phyloP scores from a whole-genome alignment of 495 filamentous ascomycete genomes.

The Pseudoneurospora amorphoporcata region DNA sequence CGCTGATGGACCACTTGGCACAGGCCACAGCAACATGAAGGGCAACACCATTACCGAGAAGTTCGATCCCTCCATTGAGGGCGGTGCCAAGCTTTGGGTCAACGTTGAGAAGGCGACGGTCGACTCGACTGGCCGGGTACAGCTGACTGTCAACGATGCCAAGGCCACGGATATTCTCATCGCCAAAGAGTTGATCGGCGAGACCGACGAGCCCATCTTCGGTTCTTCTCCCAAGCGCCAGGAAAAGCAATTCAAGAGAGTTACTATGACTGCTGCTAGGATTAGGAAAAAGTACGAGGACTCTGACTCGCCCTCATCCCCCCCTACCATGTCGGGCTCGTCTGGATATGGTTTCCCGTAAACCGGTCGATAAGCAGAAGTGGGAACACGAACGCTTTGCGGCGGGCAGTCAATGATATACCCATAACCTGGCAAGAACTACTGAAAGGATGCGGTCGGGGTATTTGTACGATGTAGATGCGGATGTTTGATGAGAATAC shows the following conservation, averaged over 20 bases:
- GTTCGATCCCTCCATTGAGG: constrained; percentile 49
- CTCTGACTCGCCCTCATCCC: not conserved
- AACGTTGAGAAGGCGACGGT: constrained; percentile 45
- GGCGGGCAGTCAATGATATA: not conserved
- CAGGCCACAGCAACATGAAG: constrained; percentile 19
- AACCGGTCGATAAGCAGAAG: not conserved
- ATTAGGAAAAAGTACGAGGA: not conserved
- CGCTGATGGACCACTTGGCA: constrained; percentile 17
- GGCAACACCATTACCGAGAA: constrained; percentile 26
- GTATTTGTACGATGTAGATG: not conserved
- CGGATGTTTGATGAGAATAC: not conserved
- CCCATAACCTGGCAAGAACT: not conserved
- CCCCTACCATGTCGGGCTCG: constrained; percentile 2
- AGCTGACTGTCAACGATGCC: constrained; percentile 38
- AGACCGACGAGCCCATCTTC: constrained; percentile 16
- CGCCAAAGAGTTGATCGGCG: constrained; percentile 36
- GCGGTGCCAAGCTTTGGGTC: constrained; percentile 59
- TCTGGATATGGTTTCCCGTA: not conserved
- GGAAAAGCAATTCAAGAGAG: not conserved
- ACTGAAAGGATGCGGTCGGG: not conserved
- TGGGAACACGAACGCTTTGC: not conserved
- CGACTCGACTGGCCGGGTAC: constrained; percentile 49
- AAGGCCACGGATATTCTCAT: constrained; percentile 38
- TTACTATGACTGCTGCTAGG: not conserved
- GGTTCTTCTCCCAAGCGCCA: constrained; percentile 5